phyloP scores from a whole-genome alignment of 805 yeast species.

The Priceomyces castillae region DNA sequence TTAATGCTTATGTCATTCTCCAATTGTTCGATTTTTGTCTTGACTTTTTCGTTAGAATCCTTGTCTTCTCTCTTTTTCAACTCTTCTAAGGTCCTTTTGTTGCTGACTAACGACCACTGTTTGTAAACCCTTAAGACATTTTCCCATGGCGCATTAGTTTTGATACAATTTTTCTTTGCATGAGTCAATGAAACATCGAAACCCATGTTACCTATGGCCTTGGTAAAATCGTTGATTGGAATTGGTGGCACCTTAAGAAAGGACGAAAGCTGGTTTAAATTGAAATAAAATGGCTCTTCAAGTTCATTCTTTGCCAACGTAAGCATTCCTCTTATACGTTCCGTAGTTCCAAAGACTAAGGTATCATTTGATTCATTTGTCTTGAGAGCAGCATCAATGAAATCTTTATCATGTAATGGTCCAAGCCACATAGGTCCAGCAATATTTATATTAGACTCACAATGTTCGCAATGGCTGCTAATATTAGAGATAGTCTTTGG shows the following conservation, averaged over 20 bases:
- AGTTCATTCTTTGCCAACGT: slow-evolving; percentile 78
- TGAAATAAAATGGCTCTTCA: slow-evolving; percentile 70
- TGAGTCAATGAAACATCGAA: slow-evolving; percentile 83
- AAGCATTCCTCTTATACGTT: slow-evolving; percentile 89
- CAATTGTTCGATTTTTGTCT: slow-evolving; percentile 19
- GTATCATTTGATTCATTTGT: slow-evolving; percentile 50
- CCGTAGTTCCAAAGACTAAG: slow-evolving; percentile 69
- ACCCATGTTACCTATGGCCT: slow-evolving; percentile 84
- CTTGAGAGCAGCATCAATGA: slow-evolving; percentile 62
- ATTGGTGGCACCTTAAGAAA: slow-evolving; percentile 82
- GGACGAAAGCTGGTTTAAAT: slow-evolving; percentile 73
- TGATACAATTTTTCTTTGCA: slow-evolving; percentile 79
- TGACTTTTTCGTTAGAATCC: slow-evolving; percentile 10
- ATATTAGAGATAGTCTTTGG: slow-evolving; percentile 39
- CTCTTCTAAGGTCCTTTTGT: slow-evolving; percentile 19
- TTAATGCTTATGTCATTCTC: slow-evolving; percentile 31
- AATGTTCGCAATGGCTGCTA: slow-evolving; percentile 61
- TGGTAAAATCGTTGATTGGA: slow-evolving; percentile 63
- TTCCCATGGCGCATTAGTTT: slow-evolving; percentile 88
- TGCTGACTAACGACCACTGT: slow-evolving; percentile 48
- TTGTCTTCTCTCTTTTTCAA: slow-evolving; percentile 18
- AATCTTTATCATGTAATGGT: slow-evolving; percentile 64
- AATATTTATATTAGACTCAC: slow-evolving; percentile 67
- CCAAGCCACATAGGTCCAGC: slow-evolving; percentile 97
- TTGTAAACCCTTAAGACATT: slow-evolving; percentile 70